These are phyloP conservation scores for Prunus campanulata DNA, from an alignment of 306 rosid genomes.

Conservation along the genomic window DNA sequence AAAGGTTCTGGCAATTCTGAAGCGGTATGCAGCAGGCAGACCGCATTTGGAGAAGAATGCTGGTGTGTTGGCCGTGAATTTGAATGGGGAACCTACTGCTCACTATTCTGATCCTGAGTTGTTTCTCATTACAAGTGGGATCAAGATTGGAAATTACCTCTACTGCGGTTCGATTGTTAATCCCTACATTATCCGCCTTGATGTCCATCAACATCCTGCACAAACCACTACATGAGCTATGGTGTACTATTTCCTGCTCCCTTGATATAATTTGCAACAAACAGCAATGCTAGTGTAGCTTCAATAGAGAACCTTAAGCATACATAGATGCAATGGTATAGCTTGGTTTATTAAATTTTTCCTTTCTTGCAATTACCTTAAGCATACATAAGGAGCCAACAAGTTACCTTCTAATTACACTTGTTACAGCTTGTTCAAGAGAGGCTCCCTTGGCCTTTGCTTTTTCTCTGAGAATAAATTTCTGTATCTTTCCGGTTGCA, in stretches of 20 bases:
- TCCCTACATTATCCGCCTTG: conserved; percentile 48
- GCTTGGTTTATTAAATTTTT: background rate
- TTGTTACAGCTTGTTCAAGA: conserved; percentile 6
- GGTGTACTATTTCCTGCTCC: background rate
- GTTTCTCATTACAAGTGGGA: conserved; percentile 38
- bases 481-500: conserved; percentile 76
- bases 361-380: background rate
- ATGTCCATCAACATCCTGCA: conserved; percentile 47
- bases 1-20: conserved; percentile 32
- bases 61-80: conserved; percentile 55
- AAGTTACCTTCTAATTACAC: background rate
- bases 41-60: conserved; percentile 30
- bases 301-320: background rate
- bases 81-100: conserved; percentile 49
- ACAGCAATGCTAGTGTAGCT: background rate
- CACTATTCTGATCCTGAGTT: conserved; percentile 49
- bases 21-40: conserved; percentile 11
- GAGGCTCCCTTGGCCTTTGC: conserved; percentile 62
- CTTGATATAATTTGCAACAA: background rate
- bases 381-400: background rate
- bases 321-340: background rate
- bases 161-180: conserved; percentile 50
- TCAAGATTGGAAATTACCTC: conserved; percentile 56
- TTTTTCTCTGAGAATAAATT: conserved; percentile 61
- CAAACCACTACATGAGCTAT: conserved; percentile 29